These are phyloP conservation scores for Datisca glomerata DNA, from an alignment of 306 rosid genomes.

Conservation along the genomic window DNA sequence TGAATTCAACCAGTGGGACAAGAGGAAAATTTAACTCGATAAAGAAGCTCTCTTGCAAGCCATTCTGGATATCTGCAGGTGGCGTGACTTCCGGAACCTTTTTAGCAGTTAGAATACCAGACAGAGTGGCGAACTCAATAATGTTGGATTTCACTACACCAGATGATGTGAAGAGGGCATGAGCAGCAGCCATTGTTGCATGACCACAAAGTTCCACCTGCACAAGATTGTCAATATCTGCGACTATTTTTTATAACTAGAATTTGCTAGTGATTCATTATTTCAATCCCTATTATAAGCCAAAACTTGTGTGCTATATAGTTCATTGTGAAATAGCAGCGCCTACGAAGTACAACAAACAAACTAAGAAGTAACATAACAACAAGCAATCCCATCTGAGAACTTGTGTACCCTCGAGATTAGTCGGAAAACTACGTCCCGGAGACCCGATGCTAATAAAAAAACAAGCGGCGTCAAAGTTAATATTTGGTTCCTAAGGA, in stretches of 20 bases:
- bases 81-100: slow-evolving; percentile 12
- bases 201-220: slow-evolving; percentile 84
- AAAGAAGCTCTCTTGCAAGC: slow-evolving; percentile 16
- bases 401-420: too few relatives aligned
- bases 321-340: too few relatives aligned
- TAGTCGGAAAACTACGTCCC: too few relatives aligned
- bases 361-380: too few relatives aligned
- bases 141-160: slow-evolving; percentile 26
- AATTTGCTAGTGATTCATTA: too few relatives aligned
- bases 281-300: too few relatives aligned
- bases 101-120: slow-evolving; percentile 48
- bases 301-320: too few relatives aligned
- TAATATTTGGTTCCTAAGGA: too few relatives aligned
- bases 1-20: slow-evolving; percentile 15
- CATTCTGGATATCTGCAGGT: slow-evolving; percentile 11
- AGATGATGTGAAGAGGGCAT: slow-evolving; percentile 34
- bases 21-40: slow-evolving; percentile 43
- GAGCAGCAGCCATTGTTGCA: slow-evolving; percentile 75
- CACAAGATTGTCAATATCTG: slow-evolving; percentile 3
- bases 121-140: slow-evolving; percentile 49
- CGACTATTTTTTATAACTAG: background rate
- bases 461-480: too few relatives aligned
- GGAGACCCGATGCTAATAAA: too few relatives aligned
- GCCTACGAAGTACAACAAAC: too few relatives aligned
- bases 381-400: too few relatives aligned